phyloP scores from a whole-genome alignment of 352 stramenopile species.

The Thalassiosira livingstoniorum region DNA sequence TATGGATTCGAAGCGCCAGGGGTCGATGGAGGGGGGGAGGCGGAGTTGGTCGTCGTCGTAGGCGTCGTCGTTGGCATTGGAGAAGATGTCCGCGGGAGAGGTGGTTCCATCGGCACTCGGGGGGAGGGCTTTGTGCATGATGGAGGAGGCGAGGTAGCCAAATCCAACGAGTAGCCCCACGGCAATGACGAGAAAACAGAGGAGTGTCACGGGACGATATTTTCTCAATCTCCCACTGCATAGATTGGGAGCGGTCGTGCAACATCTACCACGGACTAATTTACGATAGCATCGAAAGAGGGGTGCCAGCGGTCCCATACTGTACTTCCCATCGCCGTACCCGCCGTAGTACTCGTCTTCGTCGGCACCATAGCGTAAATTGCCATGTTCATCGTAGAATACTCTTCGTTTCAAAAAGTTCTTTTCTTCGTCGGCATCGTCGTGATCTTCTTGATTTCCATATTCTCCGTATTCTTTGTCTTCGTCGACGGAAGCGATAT shows the following conservation, averaged over 20 bases:
- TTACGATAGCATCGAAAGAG: no score
- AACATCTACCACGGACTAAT: background rate
- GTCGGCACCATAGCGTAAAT: conserved; percentile 23
- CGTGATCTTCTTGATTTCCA: conserved; percentile 10
- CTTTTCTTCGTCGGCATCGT: conserved; percentile 27
- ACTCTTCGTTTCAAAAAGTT: conserved; percentile 15
- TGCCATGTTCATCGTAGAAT: conserved; percentile 32
- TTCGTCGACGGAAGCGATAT: no score
- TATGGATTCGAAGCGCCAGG: conserved; percentile 42
- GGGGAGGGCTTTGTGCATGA: no score
- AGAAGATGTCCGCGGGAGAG: no score
- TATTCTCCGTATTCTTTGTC: conserved; percentile 32
- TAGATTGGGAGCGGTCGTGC: background rate
- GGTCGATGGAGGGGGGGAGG: conserved; percentile 9
- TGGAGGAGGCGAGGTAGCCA: no score
- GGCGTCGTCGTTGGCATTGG: background rate
- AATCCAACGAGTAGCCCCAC: no score
- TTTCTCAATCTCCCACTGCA: no score
- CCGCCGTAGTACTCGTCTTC: conserved; percentile 25
- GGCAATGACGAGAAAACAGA: no score
- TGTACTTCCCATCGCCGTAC: no score
- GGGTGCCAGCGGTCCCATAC: no score
- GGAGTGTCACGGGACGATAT: no score
- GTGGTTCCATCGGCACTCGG: no score
- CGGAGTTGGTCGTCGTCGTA: background rate